Base-by-base conservation (phyloP, 345 rosid genomes). In the Brassica rapa region DNA sequence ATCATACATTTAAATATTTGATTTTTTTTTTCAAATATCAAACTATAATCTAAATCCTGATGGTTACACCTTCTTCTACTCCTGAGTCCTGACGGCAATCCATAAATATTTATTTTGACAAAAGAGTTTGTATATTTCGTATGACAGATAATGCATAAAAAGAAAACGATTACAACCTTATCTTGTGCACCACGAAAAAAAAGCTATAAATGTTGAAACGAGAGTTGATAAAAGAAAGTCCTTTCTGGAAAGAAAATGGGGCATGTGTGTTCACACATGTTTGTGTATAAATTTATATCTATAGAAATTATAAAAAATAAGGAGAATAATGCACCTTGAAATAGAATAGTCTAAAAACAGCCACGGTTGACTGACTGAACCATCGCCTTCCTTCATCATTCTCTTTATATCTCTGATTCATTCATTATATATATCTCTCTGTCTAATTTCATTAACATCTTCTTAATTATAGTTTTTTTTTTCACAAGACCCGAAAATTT, bases 281-380 rank as follows among this genome's bases (percentile, higher is more conserved):
- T 61, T 30, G 68, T 30, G 67, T 59, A 4, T 32, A 3, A 19
- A 60, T 60, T 65, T 14, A 9, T 11, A 25, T 25, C 6, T 4
- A 24, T 8, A 57, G 29, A 59, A 59, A 59, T n/a, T 24, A 25
- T 7, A 25, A 24, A 71, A 8, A 30, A 19, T 3, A n/a, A 6
- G 55, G 49, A 63, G 30, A 29, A 72, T 16, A 59, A 65, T 67
- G 73, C 68, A 68, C 32, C 74, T 79, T 73, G 71, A 68, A 60
- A 0, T 62, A 35, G 78, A 74, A 69, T 12, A 74, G 79, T 80
- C 79, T 27, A 4, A 70, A 41, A 80, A 80, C 72, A 69, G 83
- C 75, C 49, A 80, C 62, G 53, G 71, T 74, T 80, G 79, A 74
- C 75, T 74, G 8, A 74, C 79, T 74, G 8, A 53, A 68, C 62